phyloP scores from a whole-genome alignment of 345 rosid genomes.

The Pistacia atlantica region DNA sequence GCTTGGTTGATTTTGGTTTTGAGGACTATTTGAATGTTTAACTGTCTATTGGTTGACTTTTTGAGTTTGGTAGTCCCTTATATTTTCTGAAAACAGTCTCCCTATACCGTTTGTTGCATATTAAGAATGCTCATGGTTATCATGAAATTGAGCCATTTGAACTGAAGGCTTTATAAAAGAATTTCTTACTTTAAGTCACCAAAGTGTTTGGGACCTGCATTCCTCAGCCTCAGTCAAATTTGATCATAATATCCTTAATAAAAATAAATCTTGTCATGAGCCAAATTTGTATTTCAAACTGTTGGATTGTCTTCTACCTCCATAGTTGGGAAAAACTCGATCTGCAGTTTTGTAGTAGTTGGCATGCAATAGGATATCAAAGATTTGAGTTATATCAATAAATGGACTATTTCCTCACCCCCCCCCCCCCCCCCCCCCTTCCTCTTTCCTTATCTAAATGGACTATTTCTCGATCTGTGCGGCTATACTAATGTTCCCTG shows the following conservation, averaged over 20 bases:
- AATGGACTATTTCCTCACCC: no score
- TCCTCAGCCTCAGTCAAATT: background rate
- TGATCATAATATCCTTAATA: background rate
- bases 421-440: no score
- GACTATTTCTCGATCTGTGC: no score
- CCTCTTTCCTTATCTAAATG: no score
- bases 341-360: background rate
- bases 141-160: background rate
- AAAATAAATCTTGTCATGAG: background rate
- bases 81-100: background rate
- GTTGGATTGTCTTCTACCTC: background rate
- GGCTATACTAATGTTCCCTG: no score
- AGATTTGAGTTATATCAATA: no score
- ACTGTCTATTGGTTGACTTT: slow-evolving; percentile 6
- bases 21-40: slow-evolving; percentile 97
- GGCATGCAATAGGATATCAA: no score
- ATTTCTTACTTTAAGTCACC: background rate
- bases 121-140: background rate
- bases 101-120: background rate
- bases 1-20: slow-evolving; percentile 77
- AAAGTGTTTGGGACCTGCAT: background rate
- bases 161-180: background rate
- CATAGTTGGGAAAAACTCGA: background rate
- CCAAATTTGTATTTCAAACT: no score
- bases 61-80: background rate